These are phyloP conservation scores for Termitomyces titanicus DNA, from an alignment of 768 basidiomycete genomes.

Conservation along the genomic window DNA sequence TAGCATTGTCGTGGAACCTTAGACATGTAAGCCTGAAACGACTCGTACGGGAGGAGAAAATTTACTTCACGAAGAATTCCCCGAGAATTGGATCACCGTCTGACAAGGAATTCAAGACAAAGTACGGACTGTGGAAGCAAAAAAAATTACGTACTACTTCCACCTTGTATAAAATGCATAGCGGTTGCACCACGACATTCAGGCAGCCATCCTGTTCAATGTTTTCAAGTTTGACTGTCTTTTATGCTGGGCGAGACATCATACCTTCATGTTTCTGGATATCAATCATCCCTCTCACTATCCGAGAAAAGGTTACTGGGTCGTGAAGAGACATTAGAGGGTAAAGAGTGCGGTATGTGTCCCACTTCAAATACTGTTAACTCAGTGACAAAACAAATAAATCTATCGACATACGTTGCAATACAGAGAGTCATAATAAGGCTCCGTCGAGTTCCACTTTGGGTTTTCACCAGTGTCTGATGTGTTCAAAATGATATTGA, in stretches of 20 bases:
- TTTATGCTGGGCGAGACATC: neutral
- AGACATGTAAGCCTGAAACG: neutral
- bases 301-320: conserved; percentile 51
- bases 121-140: neutral
- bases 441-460: conserved; percentile 58
- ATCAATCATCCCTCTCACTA: conserved; percentile 64
- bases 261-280: conserved; percentile 63
- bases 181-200: conserved; percentile 58
- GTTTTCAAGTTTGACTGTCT: neutral
- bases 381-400: neutral
- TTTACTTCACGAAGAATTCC: conserved; percentile 64
- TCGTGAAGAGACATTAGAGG: conserved; percentile 65
- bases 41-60: neutral
- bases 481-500: neutral
- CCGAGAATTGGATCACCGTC: conserved; percentile 62
- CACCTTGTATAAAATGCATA: conserved; percentile 54
- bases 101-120: conserved; percentile 15
- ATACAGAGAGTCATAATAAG: conserved; percentile 66
- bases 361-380: conserved; percentile 40
- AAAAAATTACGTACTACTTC: conserved; percentile 44
- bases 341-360: conserved; percentile 60
- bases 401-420: conserved; percentile 48
- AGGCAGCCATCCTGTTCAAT: conserved; percentile 56
- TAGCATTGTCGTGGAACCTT: conserved; percentile 51
- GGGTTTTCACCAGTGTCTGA: conserved; percentile 64